Percentiles rank a stretch among this genome's conserved stretches.
phyloP scores from a whole-genome alignment of 2,329 filamentous ascomycete species.

The Calonectria honghensis region DNA sequence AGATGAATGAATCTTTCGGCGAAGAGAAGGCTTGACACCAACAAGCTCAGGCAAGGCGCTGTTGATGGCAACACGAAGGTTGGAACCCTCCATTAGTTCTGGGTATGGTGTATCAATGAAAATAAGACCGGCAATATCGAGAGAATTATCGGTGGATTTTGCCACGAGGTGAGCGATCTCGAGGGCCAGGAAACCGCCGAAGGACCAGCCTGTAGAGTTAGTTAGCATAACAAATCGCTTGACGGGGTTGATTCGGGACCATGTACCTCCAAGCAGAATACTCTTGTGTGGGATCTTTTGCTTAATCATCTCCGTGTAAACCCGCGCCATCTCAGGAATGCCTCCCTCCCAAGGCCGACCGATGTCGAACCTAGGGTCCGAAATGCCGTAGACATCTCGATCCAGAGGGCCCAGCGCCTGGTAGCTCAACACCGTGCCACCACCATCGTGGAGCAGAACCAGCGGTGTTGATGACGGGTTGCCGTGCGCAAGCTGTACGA shows the following conservation, averaged over 20 bases:
- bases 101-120: slow-evolving; percentile 36
- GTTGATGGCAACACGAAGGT: slow-evolving; percentile 33
- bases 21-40: slow-evolving; percentile 31
- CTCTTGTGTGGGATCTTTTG: slow-evolving; percentile 32
- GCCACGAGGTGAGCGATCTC: slow-evolving; percentile 32
- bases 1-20: slow-evolving; percentile 36
- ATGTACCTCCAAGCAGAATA: slow-evolving; percentile 33
- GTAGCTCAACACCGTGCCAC: slow-evolving; percentile 37
- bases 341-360: slow-evolving; percentile 35
- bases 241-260: background rate
- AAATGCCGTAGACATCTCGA: slow-evolving; percentile 36
- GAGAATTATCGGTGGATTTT: slow-evolving; percentile 26
- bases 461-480: slow-evolving; percentile 34
- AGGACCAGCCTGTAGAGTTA: slow-evolving; percentile 28
- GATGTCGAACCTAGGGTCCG: slow-evolving; percentile 36
- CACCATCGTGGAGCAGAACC: slow-evolving; percentile 37
- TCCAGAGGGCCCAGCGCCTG: slow-evolving; percentile 37
- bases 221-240: background rate
- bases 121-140: slow-evolving; percentile 32
- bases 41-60: slow-evolving; percentile 32
- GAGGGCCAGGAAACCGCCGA: slow-evolving; percentile 30
- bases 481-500: slow-evolving; percentile 37
- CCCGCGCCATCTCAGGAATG: slow-evolving; percentile 34
- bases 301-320: slow-evolving; percentile 33
- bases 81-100: slow-evolving; percentile 28